Evolutionary conservation across 805 yeast species (phyloP), one percentile per base, ranked within the genome.

Genomic region (Candida succiphila): DNA sequence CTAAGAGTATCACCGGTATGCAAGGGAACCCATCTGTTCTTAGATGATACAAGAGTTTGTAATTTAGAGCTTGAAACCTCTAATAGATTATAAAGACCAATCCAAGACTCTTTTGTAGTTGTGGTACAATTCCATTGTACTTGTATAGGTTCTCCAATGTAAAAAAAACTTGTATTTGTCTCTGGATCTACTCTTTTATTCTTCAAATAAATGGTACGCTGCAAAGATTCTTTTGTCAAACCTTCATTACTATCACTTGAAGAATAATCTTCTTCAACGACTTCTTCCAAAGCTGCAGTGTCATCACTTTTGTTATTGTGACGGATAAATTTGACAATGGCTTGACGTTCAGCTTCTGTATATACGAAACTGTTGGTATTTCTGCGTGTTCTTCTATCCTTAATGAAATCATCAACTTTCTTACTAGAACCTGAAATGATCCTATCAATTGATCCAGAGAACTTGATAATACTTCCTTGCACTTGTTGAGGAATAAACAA

Each of bases 41-140:
- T 54, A 8, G 87, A 77, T 10, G 82, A 62, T n/a, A 75, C 57
- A 25, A 66, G 55, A 0, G 92, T 81, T 19, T 61, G 65, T 27
- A 65, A 64, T 34, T 75, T 63, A 16, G 78, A 69, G 24, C 61
- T 60, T 4, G 75, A 68, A 14, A 83, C 74, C 39, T 71, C 80
- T 18, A 71, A 58, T 8, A 79, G 67, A 34, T 72, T 70, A 55
- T 83, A 83, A 21, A 83, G 54, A 1, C 92, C 94, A 42, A 83
- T 67, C 94, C 94, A 83, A 49, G 81, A 88, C 28, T 35, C 33
- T 5, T 20, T 17, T 12, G 29, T 32, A 3, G 38, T 29, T 9
- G 16, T 58, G 2, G 83, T 79, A 1, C 78, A 60, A 19, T 54
- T 49, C 78, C 82, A 83, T 16, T 54, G 47, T 4, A 79, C 67